Percentiles rank a stretch among this genome's conserved stretches.
Evolutionary conservation across 2,329 filamentous ascomycete species (phyloP).

Genomic region (Fonsecaea pedrosoi): DNA sequence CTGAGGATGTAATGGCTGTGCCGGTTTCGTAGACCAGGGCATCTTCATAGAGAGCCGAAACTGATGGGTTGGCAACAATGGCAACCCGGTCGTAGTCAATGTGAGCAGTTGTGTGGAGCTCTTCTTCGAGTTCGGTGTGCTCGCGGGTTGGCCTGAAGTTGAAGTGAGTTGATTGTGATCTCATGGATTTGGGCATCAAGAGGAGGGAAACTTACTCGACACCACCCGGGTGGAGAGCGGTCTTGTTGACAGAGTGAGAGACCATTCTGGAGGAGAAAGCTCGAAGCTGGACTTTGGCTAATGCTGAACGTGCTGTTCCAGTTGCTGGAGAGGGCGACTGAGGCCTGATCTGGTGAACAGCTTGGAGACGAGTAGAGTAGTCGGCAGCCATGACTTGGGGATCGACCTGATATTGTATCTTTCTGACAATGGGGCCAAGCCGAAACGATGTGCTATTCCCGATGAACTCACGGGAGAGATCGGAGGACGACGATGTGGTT

Average conservation of each 20-base stretch:
- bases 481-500: conserved; percentile 28
- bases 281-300: conserved; percentile 38
- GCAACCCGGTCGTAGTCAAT: conserved; percentile 99
- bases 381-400: conserved; percentile 34
- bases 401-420: conserved; percentile 34
- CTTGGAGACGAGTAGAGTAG: conserved; percentile 36
- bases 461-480: conserved; percentile 34
- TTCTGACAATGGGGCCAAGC: conserved; percentile 33
- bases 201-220: conserved; percentile 70
- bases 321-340: conserved; percentile 37
- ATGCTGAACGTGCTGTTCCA: conserved; percentile 36
- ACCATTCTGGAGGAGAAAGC: conserved; percentile 48
- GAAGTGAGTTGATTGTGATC: conserved; percentile 24
- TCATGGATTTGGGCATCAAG: conserved; percentile 11
- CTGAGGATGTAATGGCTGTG: conserved; percentile 93
- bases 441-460: conserved; percentile 32
- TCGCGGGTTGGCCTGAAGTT: conserved; percentile 70
- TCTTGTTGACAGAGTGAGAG: conserved; percentile 79
- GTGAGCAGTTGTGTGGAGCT: conserved; percentile 95
- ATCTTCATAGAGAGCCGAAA: conserved; percentile 97
- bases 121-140: conserved; percentile 97
- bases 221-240: conserved; percentile 86
- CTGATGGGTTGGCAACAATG: conserved; percentile 95
- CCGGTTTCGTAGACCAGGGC: conserved; percentile 95
- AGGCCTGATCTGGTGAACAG: conserved; percentile 37